Conservation (phyloP, 2,329 filamentous ascomycete genomes). For the Exophiala lecanii-corni region DNA sequence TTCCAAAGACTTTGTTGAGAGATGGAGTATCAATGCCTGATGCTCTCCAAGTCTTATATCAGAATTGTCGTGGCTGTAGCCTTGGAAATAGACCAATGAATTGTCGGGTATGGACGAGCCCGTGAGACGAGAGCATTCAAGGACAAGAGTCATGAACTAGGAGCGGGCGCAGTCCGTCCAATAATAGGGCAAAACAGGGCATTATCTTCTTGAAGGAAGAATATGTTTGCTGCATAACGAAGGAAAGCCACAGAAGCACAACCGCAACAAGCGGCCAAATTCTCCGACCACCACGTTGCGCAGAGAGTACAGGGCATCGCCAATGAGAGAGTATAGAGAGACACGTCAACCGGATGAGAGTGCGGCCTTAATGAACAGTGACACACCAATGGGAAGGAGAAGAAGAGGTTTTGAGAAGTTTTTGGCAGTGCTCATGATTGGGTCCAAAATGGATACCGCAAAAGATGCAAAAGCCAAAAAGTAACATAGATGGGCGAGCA, state of each 20-base stretch:
- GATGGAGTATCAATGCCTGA: too few relatives aligned
- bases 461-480: too few relatives aligned
- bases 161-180: too few relatives aligned
- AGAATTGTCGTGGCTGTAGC: constrained; percentile 16
- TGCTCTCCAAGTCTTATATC: constrained; percentile 20
- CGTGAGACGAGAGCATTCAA: constrained; percentile 4
- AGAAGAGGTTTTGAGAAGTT: constrained; percentile 6
- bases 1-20: too few relatives aligned
- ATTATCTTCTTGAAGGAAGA: not conserved
- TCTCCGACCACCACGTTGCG: not conserved
- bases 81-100: constrained; percentile 21
- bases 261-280: not conserved
- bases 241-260: not conserved
- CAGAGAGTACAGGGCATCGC: too few relatives aligned
- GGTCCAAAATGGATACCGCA: constrained; percentile 25
- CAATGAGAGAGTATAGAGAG: too few relatives aligned
- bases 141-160: constrained; percentile 13
- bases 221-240: not conserved
- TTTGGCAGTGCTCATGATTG: constrained; percentile 12
- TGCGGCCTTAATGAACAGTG: not conserved
- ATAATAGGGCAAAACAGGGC: constrained; percentile 6
- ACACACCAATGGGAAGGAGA: not conserved
- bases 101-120: constrained; percentile 9
- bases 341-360: too few relatives aligned
- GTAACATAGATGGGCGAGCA: too few relatives aligned